A percentile compares a stretch with the other conserved stretches of the same genome.
Conservation (phyloP, 257 asterid species). For the Solanum chilense region DNA sequence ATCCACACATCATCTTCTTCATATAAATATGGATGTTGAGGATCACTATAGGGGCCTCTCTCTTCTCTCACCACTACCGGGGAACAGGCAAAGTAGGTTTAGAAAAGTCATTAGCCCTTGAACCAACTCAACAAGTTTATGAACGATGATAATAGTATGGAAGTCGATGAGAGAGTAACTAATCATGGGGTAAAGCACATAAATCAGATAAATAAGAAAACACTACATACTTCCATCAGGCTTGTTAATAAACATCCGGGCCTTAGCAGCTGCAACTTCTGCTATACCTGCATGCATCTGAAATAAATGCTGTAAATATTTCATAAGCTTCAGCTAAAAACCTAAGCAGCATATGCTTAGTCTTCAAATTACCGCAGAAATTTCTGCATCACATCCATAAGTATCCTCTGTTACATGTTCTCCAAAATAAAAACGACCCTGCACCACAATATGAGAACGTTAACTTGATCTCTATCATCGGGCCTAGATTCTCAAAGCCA, state of each 20-base stretch:
- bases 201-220: not conserved
- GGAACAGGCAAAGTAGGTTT: not conserved
- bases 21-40: constrained; percentile 89
- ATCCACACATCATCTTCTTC: constrained; percentile 99
- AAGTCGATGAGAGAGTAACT: not conserved
- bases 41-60: constrained; percentile 86
- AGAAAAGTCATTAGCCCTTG: not conserved
- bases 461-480: not conserved
- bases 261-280: constrained; percentile 99
- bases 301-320: constrained; percentile 11
- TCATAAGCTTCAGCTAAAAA: not conserved
- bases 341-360: not conserved
- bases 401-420: constrained; percentile 40
- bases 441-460: not conserved
- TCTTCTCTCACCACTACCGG: constrained; percentile 87
- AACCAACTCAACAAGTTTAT: not conserved
- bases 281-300: constrained; percentile 98
- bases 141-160: not conserved
- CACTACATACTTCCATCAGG: constrained; percentile 91
- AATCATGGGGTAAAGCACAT: not conserved
- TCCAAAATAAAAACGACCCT: constrained; percentile 99
- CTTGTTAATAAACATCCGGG: constrained; percentile 91
- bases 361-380: constrained; percentile 55
- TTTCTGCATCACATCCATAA: constrained; percentile 73
- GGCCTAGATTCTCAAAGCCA: not conserved